Base-by-base conservation (phyloP, 768 basidiomycete species). In the Tulasnella sp. region DNA sequence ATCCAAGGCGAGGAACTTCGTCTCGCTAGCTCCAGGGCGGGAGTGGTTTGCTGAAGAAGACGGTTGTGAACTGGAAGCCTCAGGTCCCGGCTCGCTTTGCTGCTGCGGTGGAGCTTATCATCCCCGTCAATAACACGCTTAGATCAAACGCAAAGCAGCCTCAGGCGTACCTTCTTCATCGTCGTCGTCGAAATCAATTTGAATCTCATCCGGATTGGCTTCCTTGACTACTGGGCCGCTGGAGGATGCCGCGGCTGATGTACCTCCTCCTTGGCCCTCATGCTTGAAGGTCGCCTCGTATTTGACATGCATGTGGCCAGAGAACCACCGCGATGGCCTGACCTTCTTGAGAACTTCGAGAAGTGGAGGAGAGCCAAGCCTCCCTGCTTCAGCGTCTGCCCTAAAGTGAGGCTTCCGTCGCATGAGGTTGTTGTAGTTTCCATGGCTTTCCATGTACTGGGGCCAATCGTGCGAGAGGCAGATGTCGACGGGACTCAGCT, bases 401-500 rank as follows among this genome's bases (percentile, higher is more conserved):
- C 88, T 88, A 84, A 98, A 93, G 86, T 93, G 94, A 0, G 92
- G 91, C 85, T 97, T 99, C 64, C 90, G 89, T 3, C 91, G 88
- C 20, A 99, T 86, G 0, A 99, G 88, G 12, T 83, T 88, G 8
- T 84, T 83, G 9, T 92, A 85, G 83, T 98, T 89, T 24, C 97
- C 96, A 82, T 96, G 89, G 12, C 91, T 91, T 81, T 94, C 96
- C 78, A 99, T 96, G 1, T 89, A 89, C 60, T 90, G 89, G 0
- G 98, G 98, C 98, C 97, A 99, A 86, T 99, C 98, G 84, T 99
- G 97, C 2, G 97, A 98, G 48, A 99, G 89, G 88, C 98, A 95
- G 40, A 99, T 89, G 41, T 91, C 86, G 8, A 92, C 89, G 14
- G 89, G 87, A 5, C 92, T 88, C 50, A 93, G 88, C 93, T 89